Percentiles rank a stretch among this genome's conserved stretches.
These are phyloP conservation scores for Talaromyces sp. DNA, from an alignment of 2,329 filamentous ascomycete genomes.

Conservation along the genomic window DNA sequence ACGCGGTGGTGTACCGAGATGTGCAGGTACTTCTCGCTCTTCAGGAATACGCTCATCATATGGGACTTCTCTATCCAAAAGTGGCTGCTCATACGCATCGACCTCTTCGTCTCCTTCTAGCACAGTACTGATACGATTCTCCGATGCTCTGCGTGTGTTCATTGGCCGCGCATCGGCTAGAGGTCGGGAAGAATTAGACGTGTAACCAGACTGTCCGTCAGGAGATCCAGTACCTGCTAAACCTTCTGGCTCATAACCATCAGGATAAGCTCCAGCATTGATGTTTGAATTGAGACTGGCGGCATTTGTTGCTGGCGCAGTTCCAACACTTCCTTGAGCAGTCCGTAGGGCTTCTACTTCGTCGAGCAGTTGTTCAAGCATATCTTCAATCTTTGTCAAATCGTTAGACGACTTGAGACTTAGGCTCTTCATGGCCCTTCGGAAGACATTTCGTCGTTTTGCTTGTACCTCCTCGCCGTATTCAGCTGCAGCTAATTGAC, in stretches of 20 bases:
- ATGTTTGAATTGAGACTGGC: constrained; percentile 66
- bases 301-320: constrained; percentile 28
- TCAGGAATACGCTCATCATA: constrained; percentile 55
- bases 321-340: constrained; percentile 38
- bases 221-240: constrained; percentile 72
- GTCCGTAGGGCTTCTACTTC: constrained; percentile 83
- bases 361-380: constrained; percentile 85
- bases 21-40: constrained; percentile 42
- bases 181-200: constrained; percentile 55
- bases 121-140: constrained; percentile 86
- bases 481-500: constrained; percentile 47
- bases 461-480: constrained; percentile 58
- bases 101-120: constrained; percentile 77
- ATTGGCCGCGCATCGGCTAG: constrained; percentile 40
- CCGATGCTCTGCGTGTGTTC: constrained; percentile 56
- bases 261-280: constrained; percentile 57
- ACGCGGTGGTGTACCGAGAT: constrained; percentile 46
- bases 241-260: constrained; percentile 81
- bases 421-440: constrained; percentile 85
- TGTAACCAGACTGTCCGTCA: constrained; percentile 70
- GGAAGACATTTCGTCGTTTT: constrained; percentile 93
- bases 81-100: constrained; percentile 46
- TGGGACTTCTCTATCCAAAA: constrained; percentile 55
- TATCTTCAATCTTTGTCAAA: constrained; percentile 80
- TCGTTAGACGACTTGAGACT: constrained; percentile 86